Evolutionary conservation across 345 rosid genomes (phyloP), one percentile per base, ranked within the genome.

Genomic region (Odontarrhena argentea): DNA sequence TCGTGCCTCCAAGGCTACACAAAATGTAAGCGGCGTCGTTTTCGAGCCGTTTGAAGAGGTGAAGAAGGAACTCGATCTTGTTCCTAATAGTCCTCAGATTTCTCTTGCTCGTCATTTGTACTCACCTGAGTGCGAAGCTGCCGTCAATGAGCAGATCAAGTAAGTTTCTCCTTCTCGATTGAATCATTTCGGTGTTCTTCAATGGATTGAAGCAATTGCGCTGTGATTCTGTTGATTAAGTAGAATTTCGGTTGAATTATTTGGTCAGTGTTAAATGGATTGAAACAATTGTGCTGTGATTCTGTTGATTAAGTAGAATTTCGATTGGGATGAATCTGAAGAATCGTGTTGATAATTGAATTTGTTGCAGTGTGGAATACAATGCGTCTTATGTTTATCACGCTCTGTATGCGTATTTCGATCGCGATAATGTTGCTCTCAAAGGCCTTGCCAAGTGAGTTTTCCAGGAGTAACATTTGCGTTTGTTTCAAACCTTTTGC

Each of bases 131-230:
- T 83, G 86, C 59, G 92, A 86, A 75, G 80, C 89, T 8, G 91
- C 89, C 40, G 67, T 91, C 0, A 91, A 88, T 24, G 87, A 83
- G 69, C 96, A 91, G 80, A 91, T 91, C 85, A 91, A 88, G 97
- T 86, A 37, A 47, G 80, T 63, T 44, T 57, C 42, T 9, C 5
- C 9, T 63, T 4, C 15, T 35, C 0, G 8, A 61, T 51, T 41
- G 24, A 12, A 43, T 26, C 51, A 4, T n/a, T 14, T 60, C 26
- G 18, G 0, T 58, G 15, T 12, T 56, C 0, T 11, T 30, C 6
- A 30, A 34, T 48, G 22, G 45, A 47, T 63, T 63, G 32, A 25
- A 43, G 9, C 5, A 1, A 8, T 5, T 47, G 48, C 26, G 37
- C 28, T 48, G n/a, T 30, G 2, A 6, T 38, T 55, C 37, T 38